Evolutionary conservation across 2,329 filamentous ascomycete species (phyloP).

Genomic region (Penicillium hesseltinei): DNA sequence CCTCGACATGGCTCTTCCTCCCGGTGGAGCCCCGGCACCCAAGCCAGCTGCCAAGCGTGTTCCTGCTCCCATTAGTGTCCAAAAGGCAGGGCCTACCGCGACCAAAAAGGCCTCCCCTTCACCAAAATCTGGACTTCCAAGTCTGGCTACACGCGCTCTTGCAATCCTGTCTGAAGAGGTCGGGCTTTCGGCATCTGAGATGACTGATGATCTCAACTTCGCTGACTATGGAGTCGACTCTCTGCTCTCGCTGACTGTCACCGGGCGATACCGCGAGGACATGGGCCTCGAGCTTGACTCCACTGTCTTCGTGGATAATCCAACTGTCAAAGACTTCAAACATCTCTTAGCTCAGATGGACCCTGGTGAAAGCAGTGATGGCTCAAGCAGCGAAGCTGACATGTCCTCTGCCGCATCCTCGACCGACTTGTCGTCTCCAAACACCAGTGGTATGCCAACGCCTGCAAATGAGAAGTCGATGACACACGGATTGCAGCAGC

Average conservation of each 20-base stretch:
- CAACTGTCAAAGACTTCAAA: constrained; percentile 61
- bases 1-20: constrained; percentile 43
- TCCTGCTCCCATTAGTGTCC: constrained; percentile 26
- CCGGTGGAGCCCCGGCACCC: constrained; percentile 26
- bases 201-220: constrained; percentile 60
- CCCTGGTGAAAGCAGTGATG: constrained; percentile 31
- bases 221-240: constrained; percentile 64
- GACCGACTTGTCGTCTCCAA: constrained; percentile 36
- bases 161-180: constrained; percentile 47
- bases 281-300: constrained; percentile 59
- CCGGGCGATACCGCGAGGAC: constrained; percentile 61
- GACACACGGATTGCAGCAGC: constrained; percentile 12
- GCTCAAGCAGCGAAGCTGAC: constrained; percentile 30
- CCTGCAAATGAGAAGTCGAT: constrained; percentile 30
- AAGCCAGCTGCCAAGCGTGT: constrained; percentile 25
- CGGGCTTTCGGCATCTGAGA: constrained; percentile 57
- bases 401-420: constrained; percentile 30
- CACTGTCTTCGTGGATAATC: constrained; percentile 59
- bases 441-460: constrained; percentile 33
- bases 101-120: constrained; percentile 27
- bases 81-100: constrained; percentile 29
- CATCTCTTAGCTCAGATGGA: constrained; percentile 48
- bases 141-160: constrained; percentile 36
- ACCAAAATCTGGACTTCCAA: constrained; percentile 31
- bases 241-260: constrained; percentile 60